Evolutionary conservation across 805 yeast species (phyloP).

Genomic region (Cyberlindnera lachancei): DNA sequence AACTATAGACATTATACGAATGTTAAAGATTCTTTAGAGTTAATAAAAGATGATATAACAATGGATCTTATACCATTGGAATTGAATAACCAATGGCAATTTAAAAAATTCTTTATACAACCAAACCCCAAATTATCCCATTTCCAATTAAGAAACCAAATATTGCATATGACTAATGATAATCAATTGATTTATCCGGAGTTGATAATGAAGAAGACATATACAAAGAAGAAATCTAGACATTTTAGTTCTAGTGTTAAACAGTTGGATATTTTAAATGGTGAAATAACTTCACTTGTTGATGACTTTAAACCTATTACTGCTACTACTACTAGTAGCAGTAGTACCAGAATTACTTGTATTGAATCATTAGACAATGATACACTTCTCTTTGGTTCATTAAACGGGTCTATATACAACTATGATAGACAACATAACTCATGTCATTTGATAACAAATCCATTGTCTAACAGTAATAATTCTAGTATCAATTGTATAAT

Average conservation of each 20-base stretch:
- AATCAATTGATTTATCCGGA: neutral
- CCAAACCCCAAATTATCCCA: slow-evolving; percentile 46
- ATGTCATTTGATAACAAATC: too few relatives aligned
- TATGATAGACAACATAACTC: too few relatives aligned
- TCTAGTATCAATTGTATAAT: neutral
- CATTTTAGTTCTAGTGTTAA: slow-evolving; percentile 9
- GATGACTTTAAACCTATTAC: slow-evolving; percentile 30
- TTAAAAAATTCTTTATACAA: slow-evolving; percentile 29
- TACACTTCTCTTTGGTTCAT: neutral
- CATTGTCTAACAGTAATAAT: too few relatives aligned
- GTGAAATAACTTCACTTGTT: slow-evolving; percentile 23
- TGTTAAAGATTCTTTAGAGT: slow-evolving; percentile 17
- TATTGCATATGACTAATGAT: slow-evolving; percentile 23
- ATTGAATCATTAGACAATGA: neutral
- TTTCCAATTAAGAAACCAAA: slow-evolving; percentile 44
- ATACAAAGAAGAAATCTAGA: too few relatives aligned
- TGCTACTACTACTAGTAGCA: too few relatives aligned
- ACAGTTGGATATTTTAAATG: slow-evolving; percentile 20
- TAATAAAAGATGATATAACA: slow-evolving; percentile 12
- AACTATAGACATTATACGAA: slow-evolving; percentile 22
- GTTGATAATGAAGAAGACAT: too few relatives aligned
- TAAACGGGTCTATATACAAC: neutral
- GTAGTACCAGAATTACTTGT: slow-evolving; percentile 23
- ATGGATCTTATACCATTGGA: neutral
- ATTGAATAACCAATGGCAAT: slow-evolving; percentile 13